phyloP scores from a whole-genome alignment of 2,329 filamentous ascomycete species.

The Fusarium drepaniforme region DNA sequence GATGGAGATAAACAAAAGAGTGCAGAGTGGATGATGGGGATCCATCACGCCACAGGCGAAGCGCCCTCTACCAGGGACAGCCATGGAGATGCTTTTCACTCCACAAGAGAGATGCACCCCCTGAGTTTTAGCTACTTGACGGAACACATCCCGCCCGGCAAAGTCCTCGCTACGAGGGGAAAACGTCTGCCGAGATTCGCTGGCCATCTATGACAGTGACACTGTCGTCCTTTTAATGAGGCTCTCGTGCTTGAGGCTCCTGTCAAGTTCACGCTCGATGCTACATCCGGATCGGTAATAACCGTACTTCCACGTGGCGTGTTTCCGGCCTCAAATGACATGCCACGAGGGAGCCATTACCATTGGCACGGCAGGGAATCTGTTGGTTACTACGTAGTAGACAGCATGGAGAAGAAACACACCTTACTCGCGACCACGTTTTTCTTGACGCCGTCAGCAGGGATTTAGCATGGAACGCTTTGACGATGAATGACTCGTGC shows the following conservation, averaged over 20 bases:
- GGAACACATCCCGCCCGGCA: background rate
- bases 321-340: background rate
- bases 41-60: background rate
- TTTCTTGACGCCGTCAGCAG: background rate
- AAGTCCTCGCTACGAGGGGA: background rate
- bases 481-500: slow-evolving; percentile 5
- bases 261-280: background rate
- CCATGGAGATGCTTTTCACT: background rate
- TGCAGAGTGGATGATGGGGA: background rate
- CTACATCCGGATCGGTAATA: background rate
- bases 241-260: background rate
- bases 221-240: background rate
- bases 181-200: background rate
- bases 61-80: background rate
- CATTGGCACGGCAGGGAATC: background rate
- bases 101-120: background rate
- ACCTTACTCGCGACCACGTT: background rate
- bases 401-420: background rate
- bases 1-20: background rate
- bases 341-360: background rate
- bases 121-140: background rate
- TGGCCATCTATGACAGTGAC: background rate
- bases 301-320: background rate
- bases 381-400: background rate
- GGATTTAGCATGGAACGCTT: background rate